Base-by-base conservation (phyloP, 192 early-diverging fungal species). In the Gigaspora rosea region DNA sequence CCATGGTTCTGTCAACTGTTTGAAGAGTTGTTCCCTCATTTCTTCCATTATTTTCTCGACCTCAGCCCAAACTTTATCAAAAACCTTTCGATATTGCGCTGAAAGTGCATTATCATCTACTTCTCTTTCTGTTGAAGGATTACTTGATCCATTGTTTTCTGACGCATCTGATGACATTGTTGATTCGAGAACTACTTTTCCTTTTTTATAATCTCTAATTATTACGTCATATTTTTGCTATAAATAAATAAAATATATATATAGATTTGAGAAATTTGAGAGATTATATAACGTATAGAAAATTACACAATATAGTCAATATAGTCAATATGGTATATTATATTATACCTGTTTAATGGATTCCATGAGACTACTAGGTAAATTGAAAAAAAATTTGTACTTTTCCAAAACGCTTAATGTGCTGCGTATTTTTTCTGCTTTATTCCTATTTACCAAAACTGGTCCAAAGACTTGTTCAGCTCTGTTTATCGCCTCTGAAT, bases 171-270 rank as follows among this genome's bases (percentile, higher is more conserved):
- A 9, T 74, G 49, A 78, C 71, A 32, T 71, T 76, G 32, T 85
- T 79, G 61, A 88, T 84, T 62, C 88, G 78, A 22, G 85, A 82
- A 84, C 76, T 0, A 84, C 78, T 72, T 93, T 92, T 47, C 97
- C 97, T 82, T 96, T 97, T 78, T 96, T 95, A 87, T 97, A 99
- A 81, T 98, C 96, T 35, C 95, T 90, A 27, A 98, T 95, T 1
- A 93, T 94, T 66, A 90, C 87, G 79, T 98, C 96, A 74, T 93
- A 95, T 79, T 94, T 93, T 66, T 88, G 83, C 91, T 93, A 65
- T 32, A 63, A 63, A 35, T 15, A 35, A 41, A 83, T 27, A n/a
- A n/a, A n/a, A n/a, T n/a, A n/a, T n/a, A 54, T 8, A 54, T 41
- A 56, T 36, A 36, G 13, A 33, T 33, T 46, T 69, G 35, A 11